These are phyloP conservation scores for Zizania palustris DNA, from an alignment of 202 grass and related monocot species.

Conservation along the genomic window DNA sequence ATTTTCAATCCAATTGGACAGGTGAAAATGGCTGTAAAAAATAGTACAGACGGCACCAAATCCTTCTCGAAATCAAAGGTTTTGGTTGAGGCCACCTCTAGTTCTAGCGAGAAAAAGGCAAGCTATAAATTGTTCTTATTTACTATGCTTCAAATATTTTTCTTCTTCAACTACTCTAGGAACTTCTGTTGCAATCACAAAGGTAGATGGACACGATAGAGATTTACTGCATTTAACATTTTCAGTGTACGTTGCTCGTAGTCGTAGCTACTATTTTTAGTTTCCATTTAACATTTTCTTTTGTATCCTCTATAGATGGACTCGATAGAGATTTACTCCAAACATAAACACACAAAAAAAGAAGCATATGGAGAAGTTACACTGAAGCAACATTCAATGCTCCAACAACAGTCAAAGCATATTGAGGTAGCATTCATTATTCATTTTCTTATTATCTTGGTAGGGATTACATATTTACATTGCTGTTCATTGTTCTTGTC, in stretches of 20 bases:
- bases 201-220: constrained; percentile 17
- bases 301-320: constrained; percentile 63
- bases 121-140: constrained; percentile 31
- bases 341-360: constrained; percentile 62
- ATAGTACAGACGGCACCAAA: constrained; percentile 61
- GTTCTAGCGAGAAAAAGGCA: constrained; percentile 74
- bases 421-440: constrained; percentile 65
- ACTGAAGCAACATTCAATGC: constrained; percentile 71
- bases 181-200: constrained; percentile 22
- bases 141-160: constrained; percentile 26
- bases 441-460: constrained; percentile 40
- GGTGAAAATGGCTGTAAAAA: constrained; percentile 76
- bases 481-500: constrained; percentile 32
- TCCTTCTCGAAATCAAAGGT: constrained; percentile 92
- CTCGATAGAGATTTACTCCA: constrained; percentile 51
- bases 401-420: constrained; percentile 78
- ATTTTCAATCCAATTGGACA: constrained; percentile 47
- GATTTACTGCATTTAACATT: too few relatives aligned
- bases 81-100: constrained; percentile 53
- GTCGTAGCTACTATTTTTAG: constrained; percentile 18
- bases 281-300: constrained; percentile 21
- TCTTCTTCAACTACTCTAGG: constrained; percentile 12
- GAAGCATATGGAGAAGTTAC: constrained; percentile 61
- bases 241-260: background rate
- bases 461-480: constrained; percentile 37